Conservation (phyloP, 2,329 filamentous ascomycete species). For the Colletotrichum endophyticum region DNA sequence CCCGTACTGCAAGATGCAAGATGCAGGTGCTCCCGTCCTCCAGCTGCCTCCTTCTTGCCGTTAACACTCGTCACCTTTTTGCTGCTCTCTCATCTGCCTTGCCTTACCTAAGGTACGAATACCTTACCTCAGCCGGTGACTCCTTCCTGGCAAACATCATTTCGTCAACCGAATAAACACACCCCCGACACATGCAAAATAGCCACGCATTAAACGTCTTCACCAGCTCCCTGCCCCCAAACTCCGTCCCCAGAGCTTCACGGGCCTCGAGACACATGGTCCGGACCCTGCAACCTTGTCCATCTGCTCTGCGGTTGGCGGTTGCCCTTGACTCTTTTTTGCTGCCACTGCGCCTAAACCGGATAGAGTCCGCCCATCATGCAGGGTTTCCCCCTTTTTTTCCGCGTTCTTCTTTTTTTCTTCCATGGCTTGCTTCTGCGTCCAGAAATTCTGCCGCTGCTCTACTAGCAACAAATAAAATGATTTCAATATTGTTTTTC, state of each 20-base stretch:
- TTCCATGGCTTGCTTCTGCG: neutral
- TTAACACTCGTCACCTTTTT: neutral
- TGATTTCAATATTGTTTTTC: neutral
- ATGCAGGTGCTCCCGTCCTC: neutral
- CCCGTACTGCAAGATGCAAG: neutral
- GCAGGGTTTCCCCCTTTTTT: slow-evolving; percentile 8
- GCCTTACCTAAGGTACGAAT: neutral
- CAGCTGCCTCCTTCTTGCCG: neutral
- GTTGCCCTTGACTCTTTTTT: neutral
- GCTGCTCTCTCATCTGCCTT: neutral
- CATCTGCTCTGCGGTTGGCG: neutral
- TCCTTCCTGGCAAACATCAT: neutral
- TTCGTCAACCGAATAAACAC: neutral
- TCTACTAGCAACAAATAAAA: neutral
- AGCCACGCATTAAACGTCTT: neutral
- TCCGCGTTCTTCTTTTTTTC: neutral
- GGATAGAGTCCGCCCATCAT: neutral
- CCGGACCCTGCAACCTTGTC: neutral
- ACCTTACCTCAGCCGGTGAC: neutral
- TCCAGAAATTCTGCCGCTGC: neutral
- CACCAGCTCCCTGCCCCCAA: neutral
- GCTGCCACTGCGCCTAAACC: neutral
- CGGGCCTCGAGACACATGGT: neutral
- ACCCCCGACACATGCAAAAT: neutral
- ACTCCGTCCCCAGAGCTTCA: neutral